These are phyloP conservation scores for sorghum (Sorghum bicolor) DNA, from an alignment of 176 grass and related monocot species.

Conservation along the genomic window DNA sequence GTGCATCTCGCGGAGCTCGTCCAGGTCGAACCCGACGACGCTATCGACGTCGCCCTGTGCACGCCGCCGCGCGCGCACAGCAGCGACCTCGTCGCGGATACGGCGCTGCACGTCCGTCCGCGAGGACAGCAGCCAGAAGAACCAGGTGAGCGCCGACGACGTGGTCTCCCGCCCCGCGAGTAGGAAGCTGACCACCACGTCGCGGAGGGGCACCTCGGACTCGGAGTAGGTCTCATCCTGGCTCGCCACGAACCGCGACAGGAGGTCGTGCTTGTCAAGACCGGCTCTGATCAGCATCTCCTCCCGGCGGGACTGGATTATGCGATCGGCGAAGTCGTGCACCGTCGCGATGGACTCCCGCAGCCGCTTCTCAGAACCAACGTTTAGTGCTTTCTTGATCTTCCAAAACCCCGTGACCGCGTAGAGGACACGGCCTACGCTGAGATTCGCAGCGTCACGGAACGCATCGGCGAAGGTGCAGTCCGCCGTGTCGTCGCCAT, in stretches of 20 bases:
- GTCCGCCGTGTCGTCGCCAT: neutral
- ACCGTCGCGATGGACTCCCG: slow-evolving; percentile 48
- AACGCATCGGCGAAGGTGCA: slow-evolving; percentile 46
- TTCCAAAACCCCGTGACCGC: slow-evolving; percentile 50
- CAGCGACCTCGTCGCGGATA: slow-evolving; percentile 59
- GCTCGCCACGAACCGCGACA: slow-evolving; percentile 55
- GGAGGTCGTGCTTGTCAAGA: slow-evolving; percentile 48
- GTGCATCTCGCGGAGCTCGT: too few relatives aligned
- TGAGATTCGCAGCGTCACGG: slow-evolving; percentile 58
- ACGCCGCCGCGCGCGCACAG: slow-evolving; percentile 25
- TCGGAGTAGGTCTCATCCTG: slow-evolving; percentile 39
- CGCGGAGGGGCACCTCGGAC: slow-evolving; percentile 60
- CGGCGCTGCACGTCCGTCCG: slow-evolving; percentile 45
- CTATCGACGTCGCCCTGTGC: too few relatives aligned
- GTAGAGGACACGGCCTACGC: slow-evolving; percentile 53
- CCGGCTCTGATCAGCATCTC: slow-evolving; percentile 17
- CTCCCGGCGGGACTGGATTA: slow-evolving; percentile 49
- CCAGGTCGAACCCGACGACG: too few relatives aligned
- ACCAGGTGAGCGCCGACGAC: slow-evolving; percentile 68
- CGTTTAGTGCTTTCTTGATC: slow-evolving; percentile 44
- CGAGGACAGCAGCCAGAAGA: slow-evolving; percentile 82
- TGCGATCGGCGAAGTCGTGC: slow-evolving; percentile 53
- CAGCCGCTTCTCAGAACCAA: slow-evolving; percentile 58
- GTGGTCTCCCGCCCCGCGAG: slow-evolving; percentile 72
- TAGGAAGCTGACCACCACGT: slow-evolving; percentile 73